Evolutionary conservation across 306 rosid species (phyloP).

Genomic region (Alnus rubra): DNA sequence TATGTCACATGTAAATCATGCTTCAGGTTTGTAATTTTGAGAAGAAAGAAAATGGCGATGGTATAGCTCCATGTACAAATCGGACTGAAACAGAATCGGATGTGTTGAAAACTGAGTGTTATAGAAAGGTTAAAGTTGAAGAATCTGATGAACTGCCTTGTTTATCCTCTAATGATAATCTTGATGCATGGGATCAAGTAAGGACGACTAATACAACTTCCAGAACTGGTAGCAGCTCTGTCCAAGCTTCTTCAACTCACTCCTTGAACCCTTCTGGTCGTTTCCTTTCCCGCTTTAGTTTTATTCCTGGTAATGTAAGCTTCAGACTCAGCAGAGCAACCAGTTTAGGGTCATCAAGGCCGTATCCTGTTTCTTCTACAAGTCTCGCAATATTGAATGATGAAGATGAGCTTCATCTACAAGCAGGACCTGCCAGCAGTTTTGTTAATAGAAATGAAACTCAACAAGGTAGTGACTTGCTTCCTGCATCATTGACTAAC

Average conservation of each 20-base stretch:
- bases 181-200: slow-evolving; percentile 59
- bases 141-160: slow-evolving; percentile 49
- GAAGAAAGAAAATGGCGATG: slow-evolving; percentile 50
- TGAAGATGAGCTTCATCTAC: slow-evolving; percentile 61
- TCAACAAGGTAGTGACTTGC: slow-evolving; percentile 43
- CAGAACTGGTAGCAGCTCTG: slow-evolving; percentile 59
- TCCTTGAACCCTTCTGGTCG: slow-evolving; percentile 67
- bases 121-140: slow-evolving; percentile 53
- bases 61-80: slow-evolving; percentile 41
- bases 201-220: slow-evolving; percentile 40
- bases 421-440: slow-evolving; percentile 35
- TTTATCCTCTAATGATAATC: slow-evolving; percentile 49
- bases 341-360: slow-evolving; percentile 83
- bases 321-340: slow-evolving; percentile 88
- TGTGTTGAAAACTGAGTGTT: slow-evolving; percentile 50
- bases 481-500: slow-evolving; percentile 43
- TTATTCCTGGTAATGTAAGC: slow-evolving; percentile 79
- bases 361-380: slow-evolving; percentile 65
- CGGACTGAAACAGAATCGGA: slow-evolving; percentile 45
- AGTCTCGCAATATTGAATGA: slow-evolving; percentile 52
- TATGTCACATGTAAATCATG: slow-evolving; percentile 27
- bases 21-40: slow-evolving; percentile 66
- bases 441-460: slow-evolving; percentile 47
- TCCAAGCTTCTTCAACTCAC: slow-evolving; percentile 48
- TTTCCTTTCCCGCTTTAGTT: slow-evolving; percentile 83